Conservation (phyloP, 1,284 basidiomycete species). For the Ceratobasidium sp. region DNA sequence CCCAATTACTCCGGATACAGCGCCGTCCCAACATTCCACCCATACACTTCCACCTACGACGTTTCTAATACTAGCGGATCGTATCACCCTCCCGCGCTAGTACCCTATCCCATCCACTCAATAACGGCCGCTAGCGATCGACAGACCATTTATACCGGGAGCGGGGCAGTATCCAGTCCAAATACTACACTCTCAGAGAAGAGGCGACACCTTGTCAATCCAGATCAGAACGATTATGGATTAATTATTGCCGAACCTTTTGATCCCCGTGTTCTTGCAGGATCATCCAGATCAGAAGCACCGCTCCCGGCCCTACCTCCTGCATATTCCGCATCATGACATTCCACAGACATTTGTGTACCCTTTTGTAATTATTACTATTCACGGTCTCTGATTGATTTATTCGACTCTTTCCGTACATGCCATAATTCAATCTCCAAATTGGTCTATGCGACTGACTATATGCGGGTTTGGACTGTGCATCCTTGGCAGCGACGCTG, state of each 20-base stretch:
- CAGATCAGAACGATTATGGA: constrained; percentile 8
- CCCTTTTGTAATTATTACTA: background rate
- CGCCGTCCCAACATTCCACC: constrained; percentile 7
- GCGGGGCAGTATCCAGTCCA: background rate
- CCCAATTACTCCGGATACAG: background rate
- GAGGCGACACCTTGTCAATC: constrained; percentile 11
- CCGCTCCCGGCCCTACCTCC: constrained; percentile 20
- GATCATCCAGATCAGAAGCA: background rate
- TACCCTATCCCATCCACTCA: background rate
- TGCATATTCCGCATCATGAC: constrained; percentile 10
- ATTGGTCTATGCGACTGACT: too few relatives aligned
- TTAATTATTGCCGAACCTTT: constrained; percentile 12
- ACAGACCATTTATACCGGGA: background rate
- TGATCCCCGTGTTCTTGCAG: background rate
- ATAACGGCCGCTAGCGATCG: background rate
- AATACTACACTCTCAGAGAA: constrained; percentile 16
- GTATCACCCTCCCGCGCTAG: background rate
- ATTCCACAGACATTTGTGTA: background rate
- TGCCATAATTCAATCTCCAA: too few relatives aligned
- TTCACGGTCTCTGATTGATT: background rate
- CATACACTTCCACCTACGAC: background rate
- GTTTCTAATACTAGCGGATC: constrained; percentile 1
- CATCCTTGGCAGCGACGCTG: too few relatives aligned
- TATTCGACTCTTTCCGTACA: too few relatives aligned
- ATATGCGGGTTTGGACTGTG: too few relatives aligned